A percentile compares a stretch with the other conserved stretches of the same genome.
Evolutionary conservation across 2,329 filamentous ascomycete genomes (phyloP).

Genomic region (Phaeosphaeriaceae sp.): DNA sequence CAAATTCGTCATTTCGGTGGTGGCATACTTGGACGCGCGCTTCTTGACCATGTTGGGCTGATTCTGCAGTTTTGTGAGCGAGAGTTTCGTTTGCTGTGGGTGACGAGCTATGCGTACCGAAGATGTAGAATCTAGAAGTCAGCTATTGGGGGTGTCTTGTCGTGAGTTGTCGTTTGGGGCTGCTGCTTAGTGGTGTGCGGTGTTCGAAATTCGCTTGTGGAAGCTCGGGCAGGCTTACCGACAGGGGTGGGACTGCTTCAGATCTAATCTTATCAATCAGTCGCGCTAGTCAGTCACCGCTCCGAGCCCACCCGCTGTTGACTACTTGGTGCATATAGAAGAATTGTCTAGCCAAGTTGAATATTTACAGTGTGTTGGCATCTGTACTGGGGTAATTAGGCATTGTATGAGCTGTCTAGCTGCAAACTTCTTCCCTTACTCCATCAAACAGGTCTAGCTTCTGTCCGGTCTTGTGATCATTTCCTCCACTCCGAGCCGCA

Average conservation of each 20-base stretch:
- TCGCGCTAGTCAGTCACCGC: slow-evolving; percentile 11
- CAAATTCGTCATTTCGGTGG: slow-evolving; percentile 20
- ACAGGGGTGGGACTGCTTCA: slow-evolving; percentile 1
- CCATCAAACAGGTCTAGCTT: neutral
- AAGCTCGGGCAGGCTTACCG: slow-evolving; percentile 18
- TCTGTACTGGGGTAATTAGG: neutral
- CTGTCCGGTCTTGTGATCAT: slow-evolving; percentile 5
- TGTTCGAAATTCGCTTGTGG: slow-evolving; percentile 33
- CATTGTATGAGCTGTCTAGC: too few relatives aligned
- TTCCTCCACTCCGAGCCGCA: slow-evolving; percentile 18
- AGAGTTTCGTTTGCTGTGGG: slow-evolving; percentile 1
- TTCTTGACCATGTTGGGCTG: slow-evolving; percentile 76
- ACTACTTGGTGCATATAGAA: neutral
- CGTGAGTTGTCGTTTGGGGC: slow-evolving; percentile 27
- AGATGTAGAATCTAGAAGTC: slow-evolving; percentile 46
- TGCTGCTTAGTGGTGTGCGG: slow-evolving; percentile 18
- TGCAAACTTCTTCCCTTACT: neutral
- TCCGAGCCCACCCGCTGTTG: slow-evolving; percentile 1
- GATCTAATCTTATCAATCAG: slow-evolving; percentile 43
- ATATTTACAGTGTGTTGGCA: slow-evolving; percentile 5
- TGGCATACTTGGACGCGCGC: slow-evolving; percentile 73
- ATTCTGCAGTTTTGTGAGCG: slow-evolving; percentile 47
- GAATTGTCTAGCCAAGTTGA: neutral
- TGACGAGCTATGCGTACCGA: slow-evolving; percentile 35
- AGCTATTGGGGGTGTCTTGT: slow-evolving; percentile 44